A percentile compares a stretch with the other conserved stretches of the same genome.
phyloP scores from a whole-genome alignment of 169 alveolate species.

The Cryptosporidium sp. region DNA sequence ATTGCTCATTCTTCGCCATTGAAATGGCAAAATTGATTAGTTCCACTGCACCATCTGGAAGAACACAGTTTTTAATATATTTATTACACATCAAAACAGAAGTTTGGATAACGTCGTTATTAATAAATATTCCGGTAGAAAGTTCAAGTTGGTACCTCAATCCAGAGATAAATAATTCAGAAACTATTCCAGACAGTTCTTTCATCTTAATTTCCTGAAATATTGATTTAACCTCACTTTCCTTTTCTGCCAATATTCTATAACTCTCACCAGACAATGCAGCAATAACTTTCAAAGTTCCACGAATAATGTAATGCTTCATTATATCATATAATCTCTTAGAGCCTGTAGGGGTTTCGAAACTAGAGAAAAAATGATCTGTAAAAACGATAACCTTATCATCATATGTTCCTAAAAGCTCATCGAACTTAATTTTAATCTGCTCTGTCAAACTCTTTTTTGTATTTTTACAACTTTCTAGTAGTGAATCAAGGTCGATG shows the following conservation, averaged over 20 bases:
- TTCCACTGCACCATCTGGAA: slow-evolving; percentile 39
- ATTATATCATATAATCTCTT: slow-evolving; percentile 1
- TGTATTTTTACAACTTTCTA: background rate
- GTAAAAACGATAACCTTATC: slow-evolving; percentile 26
- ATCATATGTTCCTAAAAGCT: background rate
- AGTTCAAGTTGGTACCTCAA: slow-evolving; percentile 24
- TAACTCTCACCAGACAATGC: background rate
- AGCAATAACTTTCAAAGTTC: slow-evolving; percentile 29
- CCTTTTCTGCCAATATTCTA: background rate
- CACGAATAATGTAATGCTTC: background rate
- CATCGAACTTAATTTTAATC: background rate
- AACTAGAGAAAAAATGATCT: background rate
- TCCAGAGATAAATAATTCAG: slow-evolving; percentile 17
- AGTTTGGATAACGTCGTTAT: background rate
- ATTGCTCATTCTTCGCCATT: slow-evolving; percentile 17
- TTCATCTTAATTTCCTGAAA: background rate
- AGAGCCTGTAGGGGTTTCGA: background rate
- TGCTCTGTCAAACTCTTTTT: background rate
- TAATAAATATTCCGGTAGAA: slow-evolving; percentile 24
- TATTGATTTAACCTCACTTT: background rate
- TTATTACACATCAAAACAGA: slow-evolving; percentile 17
- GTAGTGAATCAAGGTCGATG: background rate
- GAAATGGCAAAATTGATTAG: slow-evolving; percentile 22
- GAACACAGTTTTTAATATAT: slow-evolving; percentile 9
- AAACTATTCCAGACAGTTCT: slow-evolving; percentile 21